Evolutionary conservation across 1,284 basidiomycete genomes (phyloP).

Genomic region (Boletellus deceptivus): DNA sequence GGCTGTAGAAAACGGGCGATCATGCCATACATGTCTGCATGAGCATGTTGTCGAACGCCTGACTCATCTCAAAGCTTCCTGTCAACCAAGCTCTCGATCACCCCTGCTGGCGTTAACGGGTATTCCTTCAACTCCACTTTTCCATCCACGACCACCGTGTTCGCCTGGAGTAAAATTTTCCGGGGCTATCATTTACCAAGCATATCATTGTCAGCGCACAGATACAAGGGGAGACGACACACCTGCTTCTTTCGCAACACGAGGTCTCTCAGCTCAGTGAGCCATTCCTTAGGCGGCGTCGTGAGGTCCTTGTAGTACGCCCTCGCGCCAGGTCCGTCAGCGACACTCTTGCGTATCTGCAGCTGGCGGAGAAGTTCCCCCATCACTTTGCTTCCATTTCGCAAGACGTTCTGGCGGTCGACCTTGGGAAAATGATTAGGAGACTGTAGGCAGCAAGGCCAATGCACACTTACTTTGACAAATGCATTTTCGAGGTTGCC

Average conservation of each 20-base stretch:
- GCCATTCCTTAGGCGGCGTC: conserved; percentile 67
- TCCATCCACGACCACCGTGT: conserved; percentile 62
- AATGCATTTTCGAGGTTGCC: conserved; percentile 67
- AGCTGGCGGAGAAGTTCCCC: conserved; percentile 75
- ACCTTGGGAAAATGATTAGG: conserved; percentile 42
- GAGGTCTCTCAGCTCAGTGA: conserved; percentile 69
- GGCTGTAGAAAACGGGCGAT: no score
- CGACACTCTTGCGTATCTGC: conserved; percentile 80
- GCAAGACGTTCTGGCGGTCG: conserved; percentile 65
- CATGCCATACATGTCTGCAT: no score
- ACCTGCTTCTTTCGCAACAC: conserved; percentile 79
- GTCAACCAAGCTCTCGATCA: conserved; percentile 80
- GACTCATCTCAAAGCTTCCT: conserved; percentile 46
- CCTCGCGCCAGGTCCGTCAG: conserved; percentile 73
- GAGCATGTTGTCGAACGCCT: no score
- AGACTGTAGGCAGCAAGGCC: not conserved
- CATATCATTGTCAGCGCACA: not conserved
- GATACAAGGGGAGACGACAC: conserved; percentile 21
- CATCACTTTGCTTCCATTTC: conserved; percentile 59
- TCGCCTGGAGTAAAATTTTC: conserved; percentile 81
- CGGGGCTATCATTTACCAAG: conserved; percentile 50
- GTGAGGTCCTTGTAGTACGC: conserved; percentile 75
- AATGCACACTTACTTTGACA: conserved; percentile 51
- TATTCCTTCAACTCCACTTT: conserved; percentile 78
- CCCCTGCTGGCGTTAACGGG: conserved; percentile 63